Evolutionary conservation across 2,329 filamentous ascomycete species (phyloP).

Genomic region (Cladobotryum protrusum): DNA sequence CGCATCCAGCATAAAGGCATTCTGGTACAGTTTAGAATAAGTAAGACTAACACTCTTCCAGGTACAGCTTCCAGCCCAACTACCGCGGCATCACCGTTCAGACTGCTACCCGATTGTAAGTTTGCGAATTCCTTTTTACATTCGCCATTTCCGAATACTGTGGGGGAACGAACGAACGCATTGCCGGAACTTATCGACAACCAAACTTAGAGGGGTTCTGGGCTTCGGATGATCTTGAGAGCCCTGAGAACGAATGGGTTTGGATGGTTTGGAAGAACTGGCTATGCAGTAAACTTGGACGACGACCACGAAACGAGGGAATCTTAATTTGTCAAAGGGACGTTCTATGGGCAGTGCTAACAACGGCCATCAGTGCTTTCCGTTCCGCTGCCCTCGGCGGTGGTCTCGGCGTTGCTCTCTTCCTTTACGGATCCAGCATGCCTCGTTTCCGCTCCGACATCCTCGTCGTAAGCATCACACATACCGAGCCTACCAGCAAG

Average conservation of each 20-base stretch:
- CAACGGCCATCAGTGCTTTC: conserved; percentile 36
- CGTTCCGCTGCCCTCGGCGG: conserved; percentile 50
- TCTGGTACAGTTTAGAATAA: not conserved
- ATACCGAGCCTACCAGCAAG: not conserved
- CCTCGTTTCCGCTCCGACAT: conserved; percentile 55
- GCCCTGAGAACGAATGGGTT: no score
- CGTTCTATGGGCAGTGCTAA: conserved; percentile 1
- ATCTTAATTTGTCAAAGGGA: no score
- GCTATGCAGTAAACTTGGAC: no score
- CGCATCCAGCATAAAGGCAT: not conserved
- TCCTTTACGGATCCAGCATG: conserved; percentile 57
- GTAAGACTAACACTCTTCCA: conserved; percentile 29
- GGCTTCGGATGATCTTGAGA: no score
- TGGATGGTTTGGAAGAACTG: no score
- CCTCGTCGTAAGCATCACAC: conserved; percentile 41
- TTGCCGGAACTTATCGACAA: no score
- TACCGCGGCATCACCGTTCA: conserved; percentile 38
- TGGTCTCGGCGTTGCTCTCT: conserved; percentile 50
- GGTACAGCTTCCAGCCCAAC: conserved; percentile 55
- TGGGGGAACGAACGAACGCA: no score
- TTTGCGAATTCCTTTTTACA: conserved; percentile 11
- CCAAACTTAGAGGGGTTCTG: no score
- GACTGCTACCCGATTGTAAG: conserved; percentile 50
- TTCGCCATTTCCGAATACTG: no score
- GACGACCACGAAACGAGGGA: no score